Evolutionary conservation across 1,139 yeast species (phyloP), one percentile per base, ranked within the genome.

Genomic region (Taiozyma sp.): DNA sequence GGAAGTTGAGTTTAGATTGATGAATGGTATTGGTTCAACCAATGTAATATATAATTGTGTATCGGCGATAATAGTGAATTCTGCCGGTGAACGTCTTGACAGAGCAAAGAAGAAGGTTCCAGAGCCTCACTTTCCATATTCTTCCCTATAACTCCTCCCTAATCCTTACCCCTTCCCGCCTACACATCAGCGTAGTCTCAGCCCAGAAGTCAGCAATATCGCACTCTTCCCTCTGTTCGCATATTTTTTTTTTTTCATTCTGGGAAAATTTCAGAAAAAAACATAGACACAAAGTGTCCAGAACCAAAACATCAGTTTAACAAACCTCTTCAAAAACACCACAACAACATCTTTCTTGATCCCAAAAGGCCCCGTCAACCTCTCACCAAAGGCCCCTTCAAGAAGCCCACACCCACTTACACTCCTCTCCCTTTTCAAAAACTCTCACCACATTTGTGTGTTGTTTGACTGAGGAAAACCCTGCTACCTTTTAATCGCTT

Each of bases 1-100:
- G 97, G 97, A 4, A 57, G 62, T 43, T 61, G 49, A 43, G 23
- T 19, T 10, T 38, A 38, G 24, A 22, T 38, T 10, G 41, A 19
- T 19, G 13, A 38, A 19, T 38, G 24, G 7, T 36, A 16, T 16
- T 36, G 40, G 16, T 36, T 8, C 40, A 12, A 19, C 19, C 19
- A 36, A 16, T 13, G n/a, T 13, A 13, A 14, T 34, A 34, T 34
- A 38, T 19, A 22, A 13, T 39, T 23, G 42, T 22, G 42, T 39
- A 23, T 32, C 36, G 36, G 36, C 14, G 36, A 32, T 32, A 32
- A n/a, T 19, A 19, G 19, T 19, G 2, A 19, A 19, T 19, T 19
- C 19, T 19, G n/a, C n/a, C n/a, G n/a, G n/a, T n/a, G 5, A n/a
- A 24, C 27, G 27, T 3, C 27, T 24, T 24, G 27, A 24, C 8